These are phyloP conservation scores for Ambrosiella beaveri DNA, from an alignment of 2,329 filamentous ascomycete species.

Conservation along the genomic window DNA sequence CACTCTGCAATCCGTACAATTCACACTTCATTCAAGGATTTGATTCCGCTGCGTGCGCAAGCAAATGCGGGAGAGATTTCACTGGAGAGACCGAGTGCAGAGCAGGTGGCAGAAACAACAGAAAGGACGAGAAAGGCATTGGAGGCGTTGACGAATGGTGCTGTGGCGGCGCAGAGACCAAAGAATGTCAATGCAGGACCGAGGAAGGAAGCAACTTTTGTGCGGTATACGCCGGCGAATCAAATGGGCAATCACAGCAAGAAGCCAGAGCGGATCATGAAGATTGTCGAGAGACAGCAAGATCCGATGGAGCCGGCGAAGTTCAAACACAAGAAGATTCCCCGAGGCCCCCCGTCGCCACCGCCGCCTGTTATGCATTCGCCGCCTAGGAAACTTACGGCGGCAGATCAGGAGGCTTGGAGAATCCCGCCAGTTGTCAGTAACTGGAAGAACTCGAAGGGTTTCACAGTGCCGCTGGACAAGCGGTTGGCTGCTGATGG, in stretches of 20 bases:
- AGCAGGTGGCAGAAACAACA: constrained; percentile 68
- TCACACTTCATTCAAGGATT: constrained; percentile 88
- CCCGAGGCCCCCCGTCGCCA: constrained; percentile 76
- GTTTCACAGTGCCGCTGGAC: constrained; percentile 88
- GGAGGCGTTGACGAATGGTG: constrained; percentile 63
- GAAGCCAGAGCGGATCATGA: constrained; percentile 93
- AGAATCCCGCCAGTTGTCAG: constrained; percentile 73
- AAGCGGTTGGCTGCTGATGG: constrained; percentile 92
- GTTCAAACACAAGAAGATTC: constrained; percentile 98
- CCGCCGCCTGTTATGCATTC: constrained; percentile 91
- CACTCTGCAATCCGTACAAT: constrained; percentile 72
- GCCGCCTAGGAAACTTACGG: constrained; percentile 83
- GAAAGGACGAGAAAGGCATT: constrained; percentile 80
- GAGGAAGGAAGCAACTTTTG: constrained; percentile 75
- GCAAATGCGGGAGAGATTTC: constrained; percentile 87
- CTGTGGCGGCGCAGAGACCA: constrained; percentile 81
- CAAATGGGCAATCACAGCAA: constrained; percentile 82
- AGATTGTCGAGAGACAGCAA: constrained; percentile 84
- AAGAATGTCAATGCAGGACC: constrained; percentile 80
- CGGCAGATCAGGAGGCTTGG: constrained; percentile 95
- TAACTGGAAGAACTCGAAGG: constrained; percentile 99
- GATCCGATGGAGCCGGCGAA: constrained; percentile 96
- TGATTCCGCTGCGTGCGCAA: constrained; percentile 83
- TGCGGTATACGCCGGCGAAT: constrained; percentile 86
- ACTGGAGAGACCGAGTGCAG: constrained; percentile 65